Base-by-base conservation (phyloP, 257 asterid genomes). In the Ilex asprella region DNA sequence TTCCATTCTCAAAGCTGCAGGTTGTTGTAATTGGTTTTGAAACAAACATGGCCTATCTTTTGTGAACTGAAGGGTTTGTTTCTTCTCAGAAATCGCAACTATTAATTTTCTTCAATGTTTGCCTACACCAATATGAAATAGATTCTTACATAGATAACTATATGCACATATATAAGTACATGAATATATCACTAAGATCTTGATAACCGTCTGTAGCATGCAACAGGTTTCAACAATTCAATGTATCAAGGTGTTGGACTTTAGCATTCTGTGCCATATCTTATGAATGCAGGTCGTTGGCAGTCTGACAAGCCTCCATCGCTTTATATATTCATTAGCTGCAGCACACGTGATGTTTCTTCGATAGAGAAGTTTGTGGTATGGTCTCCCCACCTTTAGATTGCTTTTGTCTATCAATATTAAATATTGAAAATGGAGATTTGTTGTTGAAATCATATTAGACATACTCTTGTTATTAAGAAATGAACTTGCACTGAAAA, bases 341-440 rank as follows among this genome's bases (percentile, higher is more conserved):
- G 86, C 76, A 92, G 99, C 84, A 80, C 99, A 4, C 82, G 83
- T 2, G 99, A 92, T 75, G 84, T 92, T 60, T 65, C 96, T 54
- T 67, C 51, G 52, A 79, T 92, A 71, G 96, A 92, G 95, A 83
- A 85, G 89, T 92, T 85, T 59, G 87, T 85, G 99, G 99, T 92
- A 86, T 46, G 92, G 66, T 52, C 50, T 68, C 69, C 62, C 62
- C 75, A 56, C 68, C 73, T 63, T 65, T 59, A 44, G 16, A 53
- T 49, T 49, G 14, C n/a, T 49, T 49, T 12, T 12, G 0, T 12
- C 13, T n/a, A 11, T 49, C 11, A 12, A 49, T 11, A 3, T 7
- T 11, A 15, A 49, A 7, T 49, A 15, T 49, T 49, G 5, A 49
- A 49, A 49, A 15, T 44, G 8, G 0, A 35, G 5, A 35, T 35